These are phyloP conservation scores for Phascolomyces articulosus DNA, from an alignment of 371 early-diverging fungal genomes.

Conservation along the genomic window DNA sequence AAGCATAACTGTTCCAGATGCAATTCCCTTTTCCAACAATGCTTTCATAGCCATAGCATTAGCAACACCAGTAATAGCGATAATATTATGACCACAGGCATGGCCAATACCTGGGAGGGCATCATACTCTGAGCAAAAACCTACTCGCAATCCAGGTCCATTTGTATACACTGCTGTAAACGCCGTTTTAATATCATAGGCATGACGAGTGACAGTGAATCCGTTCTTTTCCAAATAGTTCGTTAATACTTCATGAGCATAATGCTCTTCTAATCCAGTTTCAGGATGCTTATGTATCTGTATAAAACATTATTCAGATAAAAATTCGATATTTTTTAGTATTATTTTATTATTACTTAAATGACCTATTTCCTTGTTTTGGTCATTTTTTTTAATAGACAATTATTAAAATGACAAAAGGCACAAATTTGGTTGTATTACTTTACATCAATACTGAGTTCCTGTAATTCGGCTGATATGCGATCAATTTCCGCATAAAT, in stretches of 20 bases:
- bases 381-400: background rate
- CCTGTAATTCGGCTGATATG: background rate
- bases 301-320: constrained; percentile 3
- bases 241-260: constrained; percentile 58
- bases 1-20: constrained; percentile 64
- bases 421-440: too few species aligned
- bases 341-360: too few species aligned
- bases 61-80: constrained; percentile 71
- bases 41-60: constrained; percentile 59
- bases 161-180: constrained; percentile 59
- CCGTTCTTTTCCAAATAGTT: constrained; percentile 59
- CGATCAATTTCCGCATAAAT: constrained; percentile 5
- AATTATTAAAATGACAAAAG: too few species aligned
- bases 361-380: background rate
- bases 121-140: constrained; percentile 69
- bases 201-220: constrained; percentile 57
- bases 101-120: constrained; percentile 66
- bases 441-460: background rate
- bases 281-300: constrained; percentile 64
- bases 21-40: constrained; percentile 54
- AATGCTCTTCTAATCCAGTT: constrained; percentile 56
- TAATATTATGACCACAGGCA: constrained; percentile 72
- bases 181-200: constrained; percentile 62
- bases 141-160: constrained; percentile 45
- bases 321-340: too few species aligned